These are phyloP conservation scores for Parastagonospora nodorum DNA, from an alignment of 2,329 filamentous ascomycete genomes.

Conservation along the genomic window DNA sequence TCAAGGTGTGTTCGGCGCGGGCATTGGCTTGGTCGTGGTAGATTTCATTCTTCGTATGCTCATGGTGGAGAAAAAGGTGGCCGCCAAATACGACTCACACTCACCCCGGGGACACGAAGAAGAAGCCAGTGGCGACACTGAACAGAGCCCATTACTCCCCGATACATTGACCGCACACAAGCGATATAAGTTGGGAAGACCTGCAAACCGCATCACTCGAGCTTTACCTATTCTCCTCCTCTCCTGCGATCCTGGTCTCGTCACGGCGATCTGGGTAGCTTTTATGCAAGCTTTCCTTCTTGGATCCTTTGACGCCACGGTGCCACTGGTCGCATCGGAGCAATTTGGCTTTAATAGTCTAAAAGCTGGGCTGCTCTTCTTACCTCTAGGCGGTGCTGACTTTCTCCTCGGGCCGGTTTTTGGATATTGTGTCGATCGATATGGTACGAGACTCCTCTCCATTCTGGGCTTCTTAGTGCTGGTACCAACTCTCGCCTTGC, in stretches of 20 bases:
- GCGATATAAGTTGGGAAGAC: slow-evolving; percentile 51
- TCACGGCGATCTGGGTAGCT: slow-evolving; percentile 40
- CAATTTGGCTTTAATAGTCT: slow-evolving; percentile 53
- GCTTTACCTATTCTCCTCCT: slow-evolving; percentile 55
- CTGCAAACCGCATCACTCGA: slow-evolving; percentile 48
- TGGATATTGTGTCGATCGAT: slow-evolving; percentile 55
- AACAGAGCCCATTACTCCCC: slow-evolving; percentile 32
- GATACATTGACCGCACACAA: slow-evolving; percentile 21
- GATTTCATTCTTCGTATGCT: slow-evolving; percentile 65
- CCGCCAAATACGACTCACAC: slow-evolving; percentile 48
- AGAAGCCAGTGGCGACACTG: slow-evolving; percentile 22
- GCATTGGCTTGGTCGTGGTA: slow-evolving; percentile 58
- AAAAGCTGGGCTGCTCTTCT: slow-evolving; percentile 51
- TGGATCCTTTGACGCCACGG: slow-evolving; percentile 55
- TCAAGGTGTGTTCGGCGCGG: slow-evolving; percentile 63
- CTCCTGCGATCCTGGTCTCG: slow-evolving; percentile 38
- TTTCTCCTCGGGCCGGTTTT: slow-evolving; percentile 54
- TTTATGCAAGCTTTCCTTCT: slow-evolving; percentile 44
- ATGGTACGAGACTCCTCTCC: slow-evolving; percentile 51
- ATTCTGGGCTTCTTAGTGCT: slow-evolving; percentile 51
- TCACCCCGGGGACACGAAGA: slow-evolving; percentile 1
- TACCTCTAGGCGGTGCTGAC: slow-evolving; percentile 52
- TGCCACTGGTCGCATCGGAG: slow-evolving; percentile 52
- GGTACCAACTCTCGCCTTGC: slow-evolving; percentile 49
- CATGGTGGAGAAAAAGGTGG: slow-evolving; percentile 67